Conservation (phyloP, 2,329 filamentous ascomycete species). For the Lasiodiplodia gonubiensis region DNA sequence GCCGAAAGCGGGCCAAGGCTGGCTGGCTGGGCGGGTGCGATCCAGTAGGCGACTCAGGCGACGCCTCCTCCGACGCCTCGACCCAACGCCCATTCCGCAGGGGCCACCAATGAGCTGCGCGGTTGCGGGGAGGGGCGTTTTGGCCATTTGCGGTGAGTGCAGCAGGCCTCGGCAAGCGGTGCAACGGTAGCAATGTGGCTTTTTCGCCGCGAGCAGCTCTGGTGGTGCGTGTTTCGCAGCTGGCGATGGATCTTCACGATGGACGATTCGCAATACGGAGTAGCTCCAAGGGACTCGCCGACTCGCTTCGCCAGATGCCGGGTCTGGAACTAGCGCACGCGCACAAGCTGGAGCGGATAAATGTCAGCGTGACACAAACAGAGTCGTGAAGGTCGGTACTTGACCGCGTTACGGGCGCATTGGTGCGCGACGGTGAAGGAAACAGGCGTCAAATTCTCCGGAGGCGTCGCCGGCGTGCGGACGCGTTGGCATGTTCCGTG, state of each 20-base stretch:
- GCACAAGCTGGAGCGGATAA: neutral
- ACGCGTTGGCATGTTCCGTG: neutral
- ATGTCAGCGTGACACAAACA: neutral
- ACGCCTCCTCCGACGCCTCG: slow-evolving; percentile 7
- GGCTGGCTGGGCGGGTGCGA: neutral
- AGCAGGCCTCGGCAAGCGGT: slow-evolving; percentile 9
- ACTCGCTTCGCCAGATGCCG: neutral
- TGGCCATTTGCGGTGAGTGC: slow-evolving; percentile 8
- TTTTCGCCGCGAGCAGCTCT: neutral
- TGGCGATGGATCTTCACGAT: neutral
- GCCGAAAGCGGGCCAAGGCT: slow-evolving; percentile 5
- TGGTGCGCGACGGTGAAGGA: neutral
- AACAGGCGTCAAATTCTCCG: slow-evolving; percentile 7
- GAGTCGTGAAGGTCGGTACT: neutral
- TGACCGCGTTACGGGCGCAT: neutral
- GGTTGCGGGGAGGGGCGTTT: neutral
- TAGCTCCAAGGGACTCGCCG: neutral
- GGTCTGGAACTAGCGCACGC: neutral
- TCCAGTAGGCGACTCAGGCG: neutral
- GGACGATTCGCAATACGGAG: neutral
- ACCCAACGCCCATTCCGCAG: slow-evolving; percentile 12
- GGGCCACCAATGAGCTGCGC: slow-evolving; percentile 5
- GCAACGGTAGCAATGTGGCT: slow-evolving; percentile 23
- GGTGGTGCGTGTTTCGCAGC: neutral
- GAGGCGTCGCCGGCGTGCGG: neutral